Evolutionary conservation across 495 filamentous ascomycete species (phyloP), one percentile per base, ranked within the genome.

Genomic region (Talaromyces wortmannii): DNA sequence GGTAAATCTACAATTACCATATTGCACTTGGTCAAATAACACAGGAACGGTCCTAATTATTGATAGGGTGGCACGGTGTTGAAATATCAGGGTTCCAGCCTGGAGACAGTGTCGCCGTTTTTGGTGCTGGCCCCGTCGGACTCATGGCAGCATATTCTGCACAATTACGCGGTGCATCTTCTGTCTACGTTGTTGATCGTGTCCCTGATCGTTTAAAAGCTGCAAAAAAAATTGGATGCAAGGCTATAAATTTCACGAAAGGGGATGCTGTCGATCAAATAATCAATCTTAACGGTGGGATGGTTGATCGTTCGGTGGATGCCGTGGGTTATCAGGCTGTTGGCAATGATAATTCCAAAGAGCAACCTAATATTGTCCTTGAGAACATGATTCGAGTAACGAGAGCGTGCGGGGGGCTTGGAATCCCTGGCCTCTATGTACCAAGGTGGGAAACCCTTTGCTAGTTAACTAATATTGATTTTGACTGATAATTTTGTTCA

Each of bases 121-220:
- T 73, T 54, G 70, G 71, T 3, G 71, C 71, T 8, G 74, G 78
- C 10, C 81, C 80, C 0, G 78, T 84, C 2, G 81, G 81, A 0
- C 62, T 84, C 1, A 78, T 84, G 74, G 75, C 76, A 2, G 81
- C 81, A 6, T 83, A 85, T 61, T 77, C 69, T 2, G 80, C 73
- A 5, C 57, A 67, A 4, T 61, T 85, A 17, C 71, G 80, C 1
- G 82, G 80, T 5, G 82, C 23, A 23, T 23, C 23, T 8, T 67
- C 66, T 29, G 73, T 83, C 10, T 84, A 65, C 55, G 76, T 82
- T 3, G 76, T 85, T 3, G 81, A 84, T 55, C 69, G 23, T 17
- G 79, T 84, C 0, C 65, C 68, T n/a, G 77, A 79, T 57, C 66
- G 82, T 6, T 61, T 85, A 7, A 63, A 65, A 0, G 66, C 70